Evolutionary conservation across 2,329 filamentous ascomycete species (phyloP), one percentile per base, ranked within the genome.

Genomic region (Diaporthe caulivora): DNA sequence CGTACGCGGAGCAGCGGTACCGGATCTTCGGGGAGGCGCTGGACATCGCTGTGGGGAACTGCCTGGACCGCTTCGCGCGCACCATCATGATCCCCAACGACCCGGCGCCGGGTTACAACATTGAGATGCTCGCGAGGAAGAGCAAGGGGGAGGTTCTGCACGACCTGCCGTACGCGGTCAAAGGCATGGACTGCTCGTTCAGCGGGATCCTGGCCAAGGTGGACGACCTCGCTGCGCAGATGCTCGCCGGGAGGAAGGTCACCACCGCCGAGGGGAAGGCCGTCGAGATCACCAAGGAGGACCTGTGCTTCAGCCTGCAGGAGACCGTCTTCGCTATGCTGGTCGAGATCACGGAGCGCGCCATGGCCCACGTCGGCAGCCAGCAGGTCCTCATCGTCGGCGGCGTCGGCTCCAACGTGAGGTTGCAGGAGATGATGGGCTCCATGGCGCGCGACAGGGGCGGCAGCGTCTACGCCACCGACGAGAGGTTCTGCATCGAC

Each of bases 161-260:
- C 24, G 96, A 98, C 77, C 86, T 99, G 37, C 97, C 97, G 2
- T 99, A 99, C 80, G 92, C 95, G 2, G 97, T 99, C 76, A 99
- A 99, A 84, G 97, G 97, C 68, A 99, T 99, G 97, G 97, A 99
- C 82, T 97, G 95, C 79, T 97, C 94, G 31, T 98, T 99, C 84
- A 95, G 94, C 2, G 97, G 97, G 2, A 97, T 99, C 76, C 86
- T 99, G 37, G 94, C 94, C 0, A 90, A 91, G 6, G 92, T 96
- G 17, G 97, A 99, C 81, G 87, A 92, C 47, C 86, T 98, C 58
- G 96, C 95, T 1, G 90, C 87, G 71, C 91, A 90, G 82, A 91
- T 95, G 84, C 87, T 79, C 73, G 81, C 81, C 40, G 83, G 84
- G 71, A 79, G 79, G 76, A 84, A 80, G 67, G 78, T 80, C 1